Conservation (phyloP, 768 basidiomycete genomes). For the Roridomyces roridus region DNA sequence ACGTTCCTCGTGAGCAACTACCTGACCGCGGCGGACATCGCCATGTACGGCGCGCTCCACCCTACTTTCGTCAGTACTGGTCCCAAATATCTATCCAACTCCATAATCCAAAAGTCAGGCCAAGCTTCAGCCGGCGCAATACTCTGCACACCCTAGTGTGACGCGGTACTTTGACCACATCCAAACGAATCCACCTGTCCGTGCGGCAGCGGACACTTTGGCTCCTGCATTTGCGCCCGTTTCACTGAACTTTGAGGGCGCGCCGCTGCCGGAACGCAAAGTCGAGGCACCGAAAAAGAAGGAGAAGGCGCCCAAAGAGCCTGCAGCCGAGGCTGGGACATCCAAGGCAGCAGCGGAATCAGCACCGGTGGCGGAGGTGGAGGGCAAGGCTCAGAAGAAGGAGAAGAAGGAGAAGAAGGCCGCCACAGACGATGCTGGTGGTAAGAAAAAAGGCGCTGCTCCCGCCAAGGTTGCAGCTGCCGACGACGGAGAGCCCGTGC, state of each 20-base stretch:
- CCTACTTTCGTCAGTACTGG: slow-evolving; percentile 70
- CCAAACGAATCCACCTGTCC: slow-evolving; percentile 72
- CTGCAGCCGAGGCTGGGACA: slow-evolving; percentile 30
- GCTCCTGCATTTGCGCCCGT: slow-evolving; percentile 63
- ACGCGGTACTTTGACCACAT: slow-evolving; percentile 97
- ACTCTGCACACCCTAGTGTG: slow-evolving; percentile 80
- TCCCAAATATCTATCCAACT: no score
- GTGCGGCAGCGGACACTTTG: slow-evolving; percentile 55
- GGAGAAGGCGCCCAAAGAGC: slow-evolving; percentile 52
- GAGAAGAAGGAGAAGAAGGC: slow-evolving; percentile 67
- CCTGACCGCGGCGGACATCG: slow-evolving; percentile 89
- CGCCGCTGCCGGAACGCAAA: slow-evolving; percentile 78
- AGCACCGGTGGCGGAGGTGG: slow-evolving; percentile 26
- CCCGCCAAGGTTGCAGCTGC: slow-evolving; percentile 53
- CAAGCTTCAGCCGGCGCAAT: slow-evolving; percentile 71
- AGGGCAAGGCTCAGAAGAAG: slow-evolving; percentile 51
- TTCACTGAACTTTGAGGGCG: slow-evolving; percentile 73
- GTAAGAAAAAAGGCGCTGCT: slow-evolving; percentile 45
- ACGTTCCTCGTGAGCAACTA: slow-evolving; percentile 89
- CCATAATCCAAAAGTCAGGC: no score
- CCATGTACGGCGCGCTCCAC: slow-evolving; percentile 89
- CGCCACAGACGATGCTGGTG: slow-evolving; percentile 39
- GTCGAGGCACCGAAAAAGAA: slow-evolving; percentile 80
- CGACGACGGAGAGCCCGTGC: slow-evolving; percentile 84
- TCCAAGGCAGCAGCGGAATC: slow-evolving; percentile 32